Percentiles rank a stretch among this genome's conserved stretches.
Evolutionary conservation across 164 flowering plant species (phyloP).

Genomic region (Tetracentron sinense): DNA sequence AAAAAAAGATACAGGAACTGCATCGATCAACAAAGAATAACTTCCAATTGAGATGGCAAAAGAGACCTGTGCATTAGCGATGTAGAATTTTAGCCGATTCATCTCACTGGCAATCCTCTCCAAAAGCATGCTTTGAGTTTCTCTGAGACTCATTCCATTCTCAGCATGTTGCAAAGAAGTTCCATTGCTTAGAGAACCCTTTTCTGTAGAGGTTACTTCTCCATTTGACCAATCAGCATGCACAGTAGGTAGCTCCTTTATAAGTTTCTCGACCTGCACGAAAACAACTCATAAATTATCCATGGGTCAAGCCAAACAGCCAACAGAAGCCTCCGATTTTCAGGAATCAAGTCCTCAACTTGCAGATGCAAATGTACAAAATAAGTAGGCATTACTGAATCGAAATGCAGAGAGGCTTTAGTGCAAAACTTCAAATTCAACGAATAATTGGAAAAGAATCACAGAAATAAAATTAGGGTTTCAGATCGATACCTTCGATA

Average conservation of each 20-base stretch:
- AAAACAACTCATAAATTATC: background rate
- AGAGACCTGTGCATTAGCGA: conserved; percentile 84
- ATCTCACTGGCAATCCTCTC: conserved; percentile 99
- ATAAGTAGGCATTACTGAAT: background rate
- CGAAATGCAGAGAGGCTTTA: background rate
- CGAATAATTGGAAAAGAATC: background rate
- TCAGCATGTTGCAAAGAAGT: conserved; percentile 47
- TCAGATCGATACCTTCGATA: conserved; percentile 64
- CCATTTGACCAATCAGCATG: conserved; percentile 65
- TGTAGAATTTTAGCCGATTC: conserved; percentile 91
- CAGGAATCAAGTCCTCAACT: background rate
- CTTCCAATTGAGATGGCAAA: conserved; percentile 16
- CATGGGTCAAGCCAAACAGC: background rate
- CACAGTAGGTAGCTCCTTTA: conserved; percentile 32
- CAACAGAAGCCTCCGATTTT: background rate
- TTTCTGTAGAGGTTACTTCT: conserved; percentile 38
- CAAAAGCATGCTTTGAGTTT: conserved; percentile 94
- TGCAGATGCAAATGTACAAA: background rate
- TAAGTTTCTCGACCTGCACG: conserved; percentile 40
- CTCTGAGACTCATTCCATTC: conserved; percentile 71
- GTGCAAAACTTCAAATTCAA: background rate
- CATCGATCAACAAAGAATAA: background rate
- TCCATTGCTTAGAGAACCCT: conserved; percentile 44
- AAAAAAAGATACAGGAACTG: background rate
- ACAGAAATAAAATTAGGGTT: background rate